These are phyloP conservation scores for Colletotrichum simmondsii DNA, from an alignment of 2,329 filamentous ascomycete genomes.

Conservation along the genomic window DNA sequence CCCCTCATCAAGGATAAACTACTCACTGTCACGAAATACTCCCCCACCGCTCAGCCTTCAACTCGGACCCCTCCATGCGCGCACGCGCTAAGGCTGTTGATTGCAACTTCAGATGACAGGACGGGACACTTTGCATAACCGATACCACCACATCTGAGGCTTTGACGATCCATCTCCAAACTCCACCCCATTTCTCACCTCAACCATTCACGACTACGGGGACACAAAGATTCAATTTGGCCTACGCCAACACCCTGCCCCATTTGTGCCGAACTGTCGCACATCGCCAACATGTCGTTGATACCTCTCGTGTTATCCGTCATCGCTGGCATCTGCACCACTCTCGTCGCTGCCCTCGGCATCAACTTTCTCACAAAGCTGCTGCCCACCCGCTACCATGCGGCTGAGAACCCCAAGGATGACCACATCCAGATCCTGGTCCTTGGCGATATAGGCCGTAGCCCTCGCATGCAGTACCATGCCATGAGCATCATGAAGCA, in stretches of 20 bases:
- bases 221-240: neutral
- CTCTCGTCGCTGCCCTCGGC: constrained; percentile 19
- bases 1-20: neutral
- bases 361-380: constrained; percentile 36
- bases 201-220: neutral
- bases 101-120: constrained; percentile 33
- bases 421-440: constrained; percentile 83
- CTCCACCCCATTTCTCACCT: neutral
- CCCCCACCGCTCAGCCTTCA: neutral
- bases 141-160: constrained; percentile 8
- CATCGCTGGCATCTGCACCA: constrained; percentile 30
- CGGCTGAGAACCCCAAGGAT: constrained; percentile 47
- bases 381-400: constrained; percentile 49
- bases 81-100: constrained; percentile 17
- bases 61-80: neutral
- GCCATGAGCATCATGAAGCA: constrained; percentile 89
- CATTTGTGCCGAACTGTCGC: neutral
- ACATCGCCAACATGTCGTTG: constrained; percentile 18
- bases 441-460: constrained; percentile 93
- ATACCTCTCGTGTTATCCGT: constrained; percentile 18
- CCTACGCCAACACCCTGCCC: neutral
- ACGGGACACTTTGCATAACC: constrained; percentile 28
- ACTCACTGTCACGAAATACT: too few relatives aligned
- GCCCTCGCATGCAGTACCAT: constrained; percentile 98
- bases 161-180: constrained; percentile 12